phyloP scores from a whole-genome alignment of 2,329 filamentous ascomycete species.

The Thermothelomyces thermophilus region DNA sequence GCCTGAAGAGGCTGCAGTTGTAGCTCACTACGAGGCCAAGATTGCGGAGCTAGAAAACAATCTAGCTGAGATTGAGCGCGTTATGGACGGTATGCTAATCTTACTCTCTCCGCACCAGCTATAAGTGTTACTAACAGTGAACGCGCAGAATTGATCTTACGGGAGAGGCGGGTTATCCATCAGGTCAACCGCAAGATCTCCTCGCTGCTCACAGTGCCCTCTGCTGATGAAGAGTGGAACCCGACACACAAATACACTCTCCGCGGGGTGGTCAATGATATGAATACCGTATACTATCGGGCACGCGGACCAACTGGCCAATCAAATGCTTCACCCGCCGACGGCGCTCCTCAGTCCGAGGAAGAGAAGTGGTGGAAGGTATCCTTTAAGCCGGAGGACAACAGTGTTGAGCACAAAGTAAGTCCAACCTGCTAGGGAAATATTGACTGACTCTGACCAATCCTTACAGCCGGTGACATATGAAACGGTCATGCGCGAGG shows the following conservation, averaged over 20 bases:
- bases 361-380: constrained; percentile 30
- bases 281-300: constrained; percentile 27
- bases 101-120: neutral
- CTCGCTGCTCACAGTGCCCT: constrained; percentile 22
- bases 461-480: constrained; percentile 12
- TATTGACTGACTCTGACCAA: neutral
- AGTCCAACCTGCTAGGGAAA: neutral
- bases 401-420: constrained; percentile 18
- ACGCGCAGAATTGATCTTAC: constrained; percentile 6
- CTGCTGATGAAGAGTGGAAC: constrained; percentile 20
- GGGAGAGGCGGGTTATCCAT: constrained; percentile 5
- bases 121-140: neutral
- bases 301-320: constrained; percentile 22
- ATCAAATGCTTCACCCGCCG: neutral
- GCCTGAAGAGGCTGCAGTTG: constrained; percentile 16
- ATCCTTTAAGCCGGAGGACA: constrained; percentile 11
- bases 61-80: constrained; percentile 12
- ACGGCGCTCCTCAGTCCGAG: constrained; percentile 7
- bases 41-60: constrained; percentile 12
- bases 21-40: constrained; percentile 16
- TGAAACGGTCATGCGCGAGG: constrained; percentile 20
- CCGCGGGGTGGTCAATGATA: constrained; percentile 27
- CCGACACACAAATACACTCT: constrained; percentile 28
- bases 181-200: constrained; percentile 2
- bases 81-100: constrained; percentile 17